Evolutionary conservation across 352 stramenopile species (phyloP).

Genomic region (Globisporangium orthogonon): DNA sequence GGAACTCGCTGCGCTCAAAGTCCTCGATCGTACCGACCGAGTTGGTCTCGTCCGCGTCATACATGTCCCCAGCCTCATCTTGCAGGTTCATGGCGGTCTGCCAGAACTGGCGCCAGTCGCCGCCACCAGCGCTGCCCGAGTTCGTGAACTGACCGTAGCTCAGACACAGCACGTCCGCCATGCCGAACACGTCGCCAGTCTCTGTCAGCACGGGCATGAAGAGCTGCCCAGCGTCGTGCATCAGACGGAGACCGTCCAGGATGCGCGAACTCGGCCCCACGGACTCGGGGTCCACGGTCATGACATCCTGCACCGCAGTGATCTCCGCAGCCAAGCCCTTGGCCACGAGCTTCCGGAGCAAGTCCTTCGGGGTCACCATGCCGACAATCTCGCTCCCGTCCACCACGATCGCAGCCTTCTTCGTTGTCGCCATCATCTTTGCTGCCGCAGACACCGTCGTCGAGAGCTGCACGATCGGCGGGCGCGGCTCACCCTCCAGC

Average conservation of each 20-base stretch:
- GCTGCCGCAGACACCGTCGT: slow-evolving; percentile 64
- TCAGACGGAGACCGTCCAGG: slow-evolving; percentile 75
- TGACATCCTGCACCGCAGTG: slow-evolving; percentile 78
- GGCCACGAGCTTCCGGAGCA: slow-evolving; percentile 82
- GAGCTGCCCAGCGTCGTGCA: slow-evolving; percentile 79
- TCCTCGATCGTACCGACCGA: slow-evolving; percentile 88
- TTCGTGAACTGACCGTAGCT: slow-evolving; percentile 87
- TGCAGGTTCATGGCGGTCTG: slow-evolving; percentile 84
- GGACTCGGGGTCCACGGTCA: slow-evolving; percentile 78
- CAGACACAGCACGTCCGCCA: slow-evolving; percentile 84
- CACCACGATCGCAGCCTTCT: slow-evolving; percentile 82
- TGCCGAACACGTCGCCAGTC: slow-evolving; percentile 75
- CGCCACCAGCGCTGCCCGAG: slow-evolving; percentile 57
- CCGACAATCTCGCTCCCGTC: slow-evolving; percentile 64
- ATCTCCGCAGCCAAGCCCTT: slow-evolving; percentile 72
- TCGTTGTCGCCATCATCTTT: slow-evolving; percentile 82
- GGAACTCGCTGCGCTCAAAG: slow-evolving; percentile 82
- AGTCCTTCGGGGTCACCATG: slow-evolving; percentile 83
- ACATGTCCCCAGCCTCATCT: slow-evolving; percentile 72
- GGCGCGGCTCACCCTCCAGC: slow-evolving; percentile 74
- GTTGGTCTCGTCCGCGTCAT: slow-evolving; percentile 67
- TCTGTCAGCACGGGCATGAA: slow-evolving; percentile 83
- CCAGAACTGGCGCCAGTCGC: slow-evolving; percentile 87
- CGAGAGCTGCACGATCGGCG: slow-evolving; percentile 66
- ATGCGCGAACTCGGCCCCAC: slow-evolving; percentile 74